Evolutionary conservation across 306 rosid species (phyloP), one percentile per base, ranked within the genome.

Genomic region (Lupinus albus): DNA sequence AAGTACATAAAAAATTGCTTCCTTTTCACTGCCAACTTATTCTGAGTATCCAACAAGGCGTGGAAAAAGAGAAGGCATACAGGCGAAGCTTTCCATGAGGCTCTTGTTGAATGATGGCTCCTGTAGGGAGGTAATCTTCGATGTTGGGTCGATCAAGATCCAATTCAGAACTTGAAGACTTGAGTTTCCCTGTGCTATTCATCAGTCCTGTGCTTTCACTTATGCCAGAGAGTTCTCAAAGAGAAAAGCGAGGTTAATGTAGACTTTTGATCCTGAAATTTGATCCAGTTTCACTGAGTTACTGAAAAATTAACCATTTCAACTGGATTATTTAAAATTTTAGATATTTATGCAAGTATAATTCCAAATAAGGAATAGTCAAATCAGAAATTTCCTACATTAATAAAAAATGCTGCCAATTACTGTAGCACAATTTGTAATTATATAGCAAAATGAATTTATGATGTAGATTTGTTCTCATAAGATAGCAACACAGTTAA

Each of bases 101-200:
- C 80, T 93, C 94, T 51, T 79, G 95, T 38, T 91, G 98, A 69
- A 93, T 92, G 61, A 85, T 71, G 64, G 80, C 38, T 41, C 98
- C 98, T 9, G 91, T 86, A 80, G 96, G 95, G 65, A 93, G 92
- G 66, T 93, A 93, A 60, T 93, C 98, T 73, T 93, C 98, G 69
- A 93, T 74, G 76, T 93, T 93, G 71, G 97, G 98, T 56, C 70
- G 88, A 84, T 89, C 98, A 51, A 93, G 76, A 75, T 92, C 98
- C 89, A 89, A 79, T 67, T 89, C 98, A 51, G 95, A 93, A 79
- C 82, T 70, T 14, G 96, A 89, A 54, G 86, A 53, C 9, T 76
- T 75, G 51, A 86, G 89, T 67, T 66, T 52, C 46, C 78, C 80
- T 16, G 78, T 2, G 25, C 57, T 32, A 73, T 59, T 74, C 91